phyloP scores from a whole-genome alignment of 495 filamentous ascomycete genomes.

The Penicillium maclennaniae region DNA sequence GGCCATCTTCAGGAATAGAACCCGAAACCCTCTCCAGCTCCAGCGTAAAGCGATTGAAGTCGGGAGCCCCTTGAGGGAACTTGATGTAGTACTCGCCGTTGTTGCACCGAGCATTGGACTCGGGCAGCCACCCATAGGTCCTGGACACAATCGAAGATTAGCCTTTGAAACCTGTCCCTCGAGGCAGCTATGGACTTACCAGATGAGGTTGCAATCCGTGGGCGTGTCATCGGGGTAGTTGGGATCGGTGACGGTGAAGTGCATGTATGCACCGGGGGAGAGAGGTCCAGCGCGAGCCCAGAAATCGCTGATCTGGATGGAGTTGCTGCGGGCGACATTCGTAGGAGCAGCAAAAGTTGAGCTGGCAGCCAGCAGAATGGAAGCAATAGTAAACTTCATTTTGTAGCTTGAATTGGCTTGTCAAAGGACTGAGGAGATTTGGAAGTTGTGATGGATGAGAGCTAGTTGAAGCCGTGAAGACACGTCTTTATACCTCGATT shows the following conservation, averaged over 20 bases:
- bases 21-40: constrained; percentile 19
- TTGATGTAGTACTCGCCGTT: constrained; percentile 25
- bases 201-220: constrained; percentile 25
- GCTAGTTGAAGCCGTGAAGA: no score
- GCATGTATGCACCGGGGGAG: constrained; percentile 10
- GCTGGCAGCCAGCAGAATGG: constrained; percentile 17
- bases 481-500: no score
- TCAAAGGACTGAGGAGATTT: no score
- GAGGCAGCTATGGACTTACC: constrained; percentile 10
- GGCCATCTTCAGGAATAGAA: constrained; percentile 14
- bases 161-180: background rate
- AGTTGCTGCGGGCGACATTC: constrained; percentile 2
- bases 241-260: constrained; percentile 21
- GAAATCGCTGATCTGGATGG: constrained; percentile 21
- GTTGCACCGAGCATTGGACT: constrained; percentile 21
- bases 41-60: constrained; percentile 21
- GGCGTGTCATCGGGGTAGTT: constrained; percentile 29
- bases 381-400: constrained; percentile 19
- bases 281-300: background rate
- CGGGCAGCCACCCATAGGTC: constrained; percentile 14
- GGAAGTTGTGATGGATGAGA: no score
- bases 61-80: constrained; percentile 17
- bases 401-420: background rate
- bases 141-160: constrained; percentile 1
- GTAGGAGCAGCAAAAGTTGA: constrained; percentile 19